Conservation (phyloP, 1,139 yeast species). For the Suhomyces maxii region DNA sequence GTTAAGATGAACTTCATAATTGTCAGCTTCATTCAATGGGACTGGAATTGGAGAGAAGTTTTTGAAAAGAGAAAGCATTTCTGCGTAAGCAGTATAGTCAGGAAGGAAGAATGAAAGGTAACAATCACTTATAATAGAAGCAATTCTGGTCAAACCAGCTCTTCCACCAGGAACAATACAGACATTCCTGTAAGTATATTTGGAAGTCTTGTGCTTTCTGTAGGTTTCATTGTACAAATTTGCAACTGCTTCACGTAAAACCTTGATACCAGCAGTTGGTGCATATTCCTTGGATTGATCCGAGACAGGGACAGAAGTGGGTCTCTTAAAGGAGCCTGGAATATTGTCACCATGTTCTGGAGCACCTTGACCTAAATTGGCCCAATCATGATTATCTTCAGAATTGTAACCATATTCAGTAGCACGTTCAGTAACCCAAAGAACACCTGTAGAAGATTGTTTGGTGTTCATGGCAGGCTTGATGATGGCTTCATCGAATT, state of each 20-base stretch:
- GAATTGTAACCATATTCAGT: slow-evolving; percentile 56
- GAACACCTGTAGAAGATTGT: slow-evolving; percentile 67
- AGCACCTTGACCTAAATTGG: slow-evolving; percentile 70
- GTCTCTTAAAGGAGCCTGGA: slow-evolving; percentile 63
- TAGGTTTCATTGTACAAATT: slow-evolving; percentile 59
- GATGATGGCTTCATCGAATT: slow-evolving; percentile 45
- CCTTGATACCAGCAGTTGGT: slow-evolving; percentile 63
- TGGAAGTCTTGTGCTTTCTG: slow-evolving; percentile 49
- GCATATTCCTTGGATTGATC: slow-evolving; percentile 60
- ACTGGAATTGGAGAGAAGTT: slow-evolving; percentile 70
- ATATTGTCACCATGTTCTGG: slow-evolving; percentile 67
- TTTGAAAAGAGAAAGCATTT: slow-evolving; percentile 65
- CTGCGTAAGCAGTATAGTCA: slow-evolving; percentile 73
- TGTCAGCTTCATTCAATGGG: slow-evolving; percentile 60
- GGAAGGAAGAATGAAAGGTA: slow-evolving; percentile 65
- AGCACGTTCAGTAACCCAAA: slow-evolving; percentile 71
- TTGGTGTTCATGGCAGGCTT: slow-evolving; percentile 64
- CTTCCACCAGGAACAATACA: slow-evolving; percentile 73
- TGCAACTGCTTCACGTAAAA: slow-evolving; percentile 63
- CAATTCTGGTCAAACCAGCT: slow-evolving; percentile 67
- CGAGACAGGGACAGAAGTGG: slow-evolving; percentile 52
- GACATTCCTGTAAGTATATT: slow-evolving; percentile 65
- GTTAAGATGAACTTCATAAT: slow-evolving; percentile 59
- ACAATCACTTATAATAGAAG: slow-evolving; percentile 63
- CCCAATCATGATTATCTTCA: slow-evolving; percentile 54